Evolutionary conservation across 2,329 filamentous ascomycete genomes (phyloP), one percentile per base, ranked within the genome.

Genomic region (Onygena corvina): DNA sequence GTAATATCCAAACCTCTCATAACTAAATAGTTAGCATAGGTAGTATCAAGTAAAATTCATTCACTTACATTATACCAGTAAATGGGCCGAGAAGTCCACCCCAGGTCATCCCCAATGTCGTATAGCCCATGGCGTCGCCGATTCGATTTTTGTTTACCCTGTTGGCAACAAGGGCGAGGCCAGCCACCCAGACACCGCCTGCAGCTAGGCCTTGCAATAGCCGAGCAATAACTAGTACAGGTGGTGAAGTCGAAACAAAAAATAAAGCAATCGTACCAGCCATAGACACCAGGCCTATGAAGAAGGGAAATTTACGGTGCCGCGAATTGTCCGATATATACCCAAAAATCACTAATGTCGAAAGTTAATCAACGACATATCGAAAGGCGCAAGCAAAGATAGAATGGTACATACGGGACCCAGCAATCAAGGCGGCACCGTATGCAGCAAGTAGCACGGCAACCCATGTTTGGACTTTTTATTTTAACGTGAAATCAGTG

Each of bases 121-220:
- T 60, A 51, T 61, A 71, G 3, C 80, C 79, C 61, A 81, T 76
- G 0, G 76, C 76, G 54, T 76, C 76, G 1, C 79, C 79, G 34
- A 82, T 57, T 29, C 78, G 75, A 44, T 76, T 68, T 2, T 67
- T 68, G 0, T 73, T 73, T 2, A 81, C 77, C 1, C 75, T 80
- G 58, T 81, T 78, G 3, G 79, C 62, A 29, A 77, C 68, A 47
- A 81, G 66, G 0, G 78, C 76, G 14, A 80, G 62, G 1, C 77
- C 76, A 23, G 78, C 72, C 0, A 74, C 79, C 77, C 78, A 81
- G 1, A 82, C 76, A 4, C 78, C 71, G 0, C 73, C 76, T 1
- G 69, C 75, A 27, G 74, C 76, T 11, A 77, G 60, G 0, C 78
- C 78, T 57, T 82, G 79, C 3, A 80, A 59, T 0, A 75, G 59